A percentile compares a stretch with the other conserved stretches of the same genome.
Evolutionary conservation across 2,329 filamentous ascomycete genomes (phyloP).

Genomic region (Chaetomiaceae sp.): DNA sequence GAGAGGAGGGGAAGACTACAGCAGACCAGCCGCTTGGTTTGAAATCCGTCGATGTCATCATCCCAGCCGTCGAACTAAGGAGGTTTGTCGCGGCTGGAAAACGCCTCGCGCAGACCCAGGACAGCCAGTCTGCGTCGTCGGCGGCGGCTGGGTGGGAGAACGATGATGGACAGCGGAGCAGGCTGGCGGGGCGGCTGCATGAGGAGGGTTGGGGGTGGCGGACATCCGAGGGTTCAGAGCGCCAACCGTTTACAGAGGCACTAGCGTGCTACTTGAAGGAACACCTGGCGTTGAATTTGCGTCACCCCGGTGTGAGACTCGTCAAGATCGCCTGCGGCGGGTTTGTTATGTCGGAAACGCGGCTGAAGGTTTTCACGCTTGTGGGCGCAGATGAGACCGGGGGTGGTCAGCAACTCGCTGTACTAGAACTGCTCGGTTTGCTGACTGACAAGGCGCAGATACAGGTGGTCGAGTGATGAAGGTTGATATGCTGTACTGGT

Average conservation of each 20-base stretch:
- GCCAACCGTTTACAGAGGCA: constrained; percentile 45
- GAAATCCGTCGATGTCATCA: constrained; percentile 45
- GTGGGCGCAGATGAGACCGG: constrained; percentile 1
- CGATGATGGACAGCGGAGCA: constrained; percentile 36
- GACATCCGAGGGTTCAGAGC: neutral
- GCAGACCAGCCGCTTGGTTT: constrained; percentile 27
- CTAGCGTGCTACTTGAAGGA: constrained; percentile 43
- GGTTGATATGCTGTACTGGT: too few relatives aligned
- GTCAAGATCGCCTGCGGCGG: constrained; percentile 50
- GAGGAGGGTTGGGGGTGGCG: constrained; percentile 52
- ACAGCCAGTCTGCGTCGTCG: constrained; percentile 9
- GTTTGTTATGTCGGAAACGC: constrained; percentile 48
- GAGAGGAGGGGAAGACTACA: constrained; percentile 8
- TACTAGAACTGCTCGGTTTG: constrained; percentile 13
- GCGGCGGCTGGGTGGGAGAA: constrained; percentile 25
- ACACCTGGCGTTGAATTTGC: constrained; percentile 50
- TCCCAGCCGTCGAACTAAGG: constrained; percentile 42
- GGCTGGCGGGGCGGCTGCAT: constrained; percentile 39
- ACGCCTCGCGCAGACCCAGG: neutral
- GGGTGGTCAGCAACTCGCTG: constrained; percentile 9
- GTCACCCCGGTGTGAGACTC: constrained; percentile 49
- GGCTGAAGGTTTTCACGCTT: constrained; percentile 39
- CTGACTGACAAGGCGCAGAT: constrained; percentile 16
- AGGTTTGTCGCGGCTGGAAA: constrained; percentile 41
- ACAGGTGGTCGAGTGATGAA: too few relatives aligned